Percentiles rank a stretch among this genome's conserved stretches.
These are phyloP conservation scores for Coemansia sp. DNA, from an alignment of 192 early-diverging fungal species.

Conservation along the genomic window DNA sequence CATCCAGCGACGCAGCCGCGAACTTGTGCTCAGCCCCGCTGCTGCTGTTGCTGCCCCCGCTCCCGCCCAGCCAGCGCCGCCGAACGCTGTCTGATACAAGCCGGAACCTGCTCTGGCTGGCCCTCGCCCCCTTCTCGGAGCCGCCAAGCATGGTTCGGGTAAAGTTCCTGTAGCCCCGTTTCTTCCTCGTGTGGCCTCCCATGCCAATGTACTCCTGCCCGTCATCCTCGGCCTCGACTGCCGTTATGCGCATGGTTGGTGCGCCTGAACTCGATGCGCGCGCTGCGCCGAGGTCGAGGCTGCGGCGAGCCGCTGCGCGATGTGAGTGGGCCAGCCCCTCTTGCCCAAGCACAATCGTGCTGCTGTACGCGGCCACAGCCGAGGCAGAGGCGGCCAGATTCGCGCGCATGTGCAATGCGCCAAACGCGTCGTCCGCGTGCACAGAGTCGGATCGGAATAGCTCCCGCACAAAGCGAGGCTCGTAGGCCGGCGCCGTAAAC, in stretches of 20 bases:
- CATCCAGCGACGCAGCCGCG: slow-evolving; percentile 19
- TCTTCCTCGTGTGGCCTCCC: slow-evolving; percentile 34
- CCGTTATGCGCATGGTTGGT: slow-evolving; percentile 53
- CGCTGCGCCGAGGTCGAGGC: slow-evolving; percentile 40
- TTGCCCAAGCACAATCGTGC: not conserved
- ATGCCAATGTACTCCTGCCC: slow-evolving; percentile 42
- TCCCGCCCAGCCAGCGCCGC: slow-evolving; percentile 47
- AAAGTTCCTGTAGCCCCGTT: slow-evolving; percentile 32
- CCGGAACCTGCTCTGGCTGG: slow-evolving; percentile 31
- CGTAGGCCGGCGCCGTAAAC: slow-evolving; percentile 10
- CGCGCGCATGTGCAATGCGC: slow-evolving; percentile 23
- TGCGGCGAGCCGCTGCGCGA: slow-evolving; percentile 13
- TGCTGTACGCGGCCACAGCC: not conserved
- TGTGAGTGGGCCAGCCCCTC: not conserved
- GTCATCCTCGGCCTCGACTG: slow-evolving; percentile 54
- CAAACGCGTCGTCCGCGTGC: slow-evolving; percentile 2
- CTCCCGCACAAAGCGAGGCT: slow-evolving; percentile 53
- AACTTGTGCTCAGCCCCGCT: slow-evolving; percentile 8
- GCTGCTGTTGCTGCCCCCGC: slow-evolving; percentile 4
- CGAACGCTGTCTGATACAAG: slow-evolving; percentile 46
- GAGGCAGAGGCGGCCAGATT: not conserved
- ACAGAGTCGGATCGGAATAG: slow-evolving; percentile 27
- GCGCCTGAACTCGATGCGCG: slow-evolving; percentile 30
- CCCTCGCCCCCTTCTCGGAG: slow-evolving; percentile 17
- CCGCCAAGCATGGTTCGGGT: slow-evolving; percentile 39